These are phyloP conservation scores for Cyberlindnera mississippiensis DNA, from an alignment of 805 yeast species.

Conservation along the genomic window DNA sequence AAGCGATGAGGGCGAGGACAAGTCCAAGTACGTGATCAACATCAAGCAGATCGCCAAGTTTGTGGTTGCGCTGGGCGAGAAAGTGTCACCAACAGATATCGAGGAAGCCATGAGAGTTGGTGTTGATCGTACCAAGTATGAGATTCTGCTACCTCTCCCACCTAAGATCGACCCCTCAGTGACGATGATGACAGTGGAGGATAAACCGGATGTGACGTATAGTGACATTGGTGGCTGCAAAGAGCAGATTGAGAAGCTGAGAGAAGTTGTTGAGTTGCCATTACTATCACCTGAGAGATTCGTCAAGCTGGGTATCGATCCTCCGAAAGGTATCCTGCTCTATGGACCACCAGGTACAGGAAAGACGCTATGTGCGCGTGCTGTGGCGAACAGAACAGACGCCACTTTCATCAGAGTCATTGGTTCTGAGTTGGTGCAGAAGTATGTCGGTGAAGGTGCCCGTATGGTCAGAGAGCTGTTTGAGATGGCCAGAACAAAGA, in stretches of 20 bases:
- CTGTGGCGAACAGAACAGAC: conserved; percentile 98
- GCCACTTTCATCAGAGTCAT: conserved; percentile 98
- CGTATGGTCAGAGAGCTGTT: conserved; percentile 98
- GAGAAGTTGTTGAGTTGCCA: conserved; percentile 96
- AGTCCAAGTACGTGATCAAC: conserved; percentile 90
- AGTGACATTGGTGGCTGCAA: conserved; percentile 98
- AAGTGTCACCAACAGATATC: conserved; percentile 96
- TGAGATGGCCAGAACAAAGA: conserved; percentile 98
- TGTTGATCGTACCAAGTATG: conserved; percentile 95
- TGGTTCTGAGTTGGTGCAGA: conserved; percentile 97
- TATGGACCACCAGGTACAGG: conserved; percentile 99
- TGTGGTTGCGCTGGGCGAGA: conserved; percentile 93
- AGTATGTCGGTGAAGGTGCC: conserved; percentile 99
- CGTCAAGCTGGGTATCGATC: conserved; percentile 95
- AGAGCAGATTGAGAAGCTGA: conserved; percentile 93
- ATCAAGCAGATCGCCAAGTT: conserved; percentile 98
- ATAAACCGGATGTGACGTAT: conserved; percentile 97
- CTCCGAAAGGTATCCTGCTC: conserved; percentile 94
- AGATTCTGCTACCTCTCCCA: conserved; percentile 94
- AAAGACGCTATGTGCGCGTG: conserved; percentile 96
- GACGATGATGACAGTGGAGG: conserved; percentile 99
- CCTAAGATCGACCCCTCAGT: conserved; percentile 97
- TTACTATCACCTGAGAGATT: conserved; percentile 93
- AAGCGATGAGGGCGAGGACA: conserved; percentile 61
- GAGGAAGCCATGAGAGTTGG: conserved; percentile 99